Evolutionary conservation across 768 basidiomycete species (phyloP).

Genomic region (Coprinopsis marcescibilis): DNA sequence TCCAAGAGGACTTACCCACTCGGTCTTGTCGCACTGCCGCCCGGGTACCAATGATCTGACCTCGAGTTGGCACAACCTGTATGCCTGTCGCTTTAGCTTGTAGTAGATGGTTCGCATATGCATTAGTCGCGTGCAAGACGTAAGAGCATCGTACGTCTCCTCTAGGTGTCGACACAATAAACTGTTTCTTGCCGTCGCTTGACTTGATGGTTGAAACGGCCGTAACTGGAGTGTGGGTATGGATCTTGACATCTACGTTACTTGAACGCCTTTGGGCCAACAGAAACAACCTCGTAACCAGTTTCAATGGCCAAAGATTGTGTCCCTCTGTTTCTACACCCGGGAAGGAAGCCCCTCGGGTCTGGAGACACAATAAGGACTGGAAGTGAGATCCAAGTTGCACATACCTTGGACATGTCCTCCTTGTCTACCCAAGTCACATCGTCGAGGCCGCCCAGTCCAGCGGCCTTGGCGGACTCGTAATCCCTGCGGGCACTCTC

Average conservation of each 20-base stretch:
- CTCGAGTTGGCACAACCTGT: slow-evolving; percentile 67
- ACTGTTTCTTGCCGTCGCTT: slow-evolving; percentile 25
- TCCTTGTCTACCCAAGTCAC: slow-evolving; percentile 43
- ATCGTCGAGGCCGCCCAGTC: slow-evolving; percentile 31
- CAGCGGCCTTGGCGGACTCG: slow-evolving; percentile 30
- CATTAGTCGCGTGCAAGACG: slow-evolving; percentile 86
- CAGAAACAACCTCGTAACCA: slow-evolving; percentile 63
- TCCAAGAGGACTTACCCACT: slow-evolving; percentile 43
- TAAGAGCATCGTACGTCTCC: slow-evolving; percentile 55
- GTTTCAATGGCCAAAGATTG: slow-evolving; percentile 78
- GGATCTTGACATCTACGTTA: not conserved
- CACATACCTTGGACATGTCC: slow-evolving; percentile 42
- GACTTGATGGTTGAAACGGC: not conserved
- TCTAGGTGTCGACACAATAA: slow-evolving; percentile 32
- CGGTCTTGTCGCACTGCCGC: slow-evolving; percentile 29
- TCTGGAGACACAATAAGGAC: slow-evolving; percentile 17
- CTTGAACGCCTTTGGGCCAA: slow-evolving; percentile 25
- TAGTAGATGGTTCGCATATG: slow-evolving; percentile 72
- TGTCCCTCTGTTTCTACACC: slow-evolving; percentile 46
- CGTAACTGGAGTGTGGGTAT: not conserved
- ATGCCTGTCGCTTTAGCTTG: slow-evolving; percentile 26
- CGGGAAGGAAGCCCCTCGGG: slow-evolving; percentile 44
- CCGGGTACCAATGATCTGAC: slow-evolving; percentile 52
- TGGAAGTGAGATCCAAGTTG: not conserved
- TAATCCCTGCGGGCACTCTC: not conserved